phyloP scores from a whole-genome alignment of 1,284 basidiomycete species.

The Microbotryum scabiosae region DNA sequence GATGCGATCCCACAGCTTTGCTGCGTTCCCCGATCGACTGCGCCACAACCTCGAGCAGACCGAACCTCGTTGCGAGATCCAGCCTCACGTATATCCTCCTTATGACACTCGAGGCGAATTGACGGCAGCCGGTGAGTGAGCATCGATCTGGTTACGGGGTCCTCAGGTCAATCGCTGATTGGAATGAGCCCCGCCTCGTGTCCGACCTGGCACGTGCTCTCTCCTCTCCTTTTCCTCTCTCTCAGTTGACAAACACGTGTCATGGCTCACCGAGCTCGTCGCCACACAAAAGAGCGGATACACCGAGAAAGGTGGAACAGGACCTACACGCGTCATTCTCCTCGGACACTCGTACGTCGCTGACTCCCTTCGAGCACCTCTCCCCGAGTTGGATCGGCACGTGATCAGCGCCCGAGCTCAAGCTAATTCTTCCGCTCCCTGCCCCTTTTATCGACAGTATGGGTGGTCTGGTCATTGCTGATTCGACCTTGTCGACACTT shows the following conservation, averaged over 20 bases:
- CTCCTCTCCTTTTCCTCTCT: not conserved
- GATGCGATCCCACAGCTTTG: slow-evolving; percentile 11
- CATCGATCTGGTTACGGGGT: too few species aligned
- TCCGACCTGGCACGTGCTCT: not conserved
- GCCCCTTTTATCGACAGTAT: slow-evolving; percentile 8
- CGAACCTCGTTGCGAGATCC: slow-evolving; percentile 6
- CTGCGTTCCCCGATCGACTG: slow-evolving; percentile 20
- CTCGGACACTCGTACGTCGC: slow-evolving; percentile 26
- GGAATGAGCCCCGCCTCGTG: too few species aligned
- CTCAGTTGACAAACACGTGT: slow-evolving; percentile 19
- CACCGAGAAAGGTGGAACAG: slow-evolving; percentile 12
- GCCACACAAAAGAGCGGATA: slow-evolving; percentile 12
- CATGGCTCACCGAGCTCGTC: slow-evolving; percentile 15
- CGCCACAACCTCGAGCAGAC: slow-evolving; percentile 5
- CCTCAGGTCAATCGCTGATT: too few species aligned
- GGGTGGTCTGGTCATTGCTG: slow-evolving; percentile 30
- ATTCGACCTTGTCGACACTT: slow-evolving; percentile 20
- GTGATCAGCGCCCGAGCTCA: not conserved
- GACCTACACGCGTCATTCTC: slow-evolving; percentile 13
- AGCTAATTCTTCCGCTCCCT: not conserved
- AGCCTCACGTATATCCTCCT: slow-evolving; percentile 24
- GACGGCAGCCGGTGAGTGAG: slow-evolving; percentile 7
- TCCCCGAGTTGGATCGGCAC: not conserved
- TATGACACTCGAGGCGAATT: slow-evolving; percentile 28
- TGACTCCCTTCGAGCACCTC: not conserved